Base-by-base conservation (phyloP, 148 eudicot species). In the Rheum nobile region DNA sequence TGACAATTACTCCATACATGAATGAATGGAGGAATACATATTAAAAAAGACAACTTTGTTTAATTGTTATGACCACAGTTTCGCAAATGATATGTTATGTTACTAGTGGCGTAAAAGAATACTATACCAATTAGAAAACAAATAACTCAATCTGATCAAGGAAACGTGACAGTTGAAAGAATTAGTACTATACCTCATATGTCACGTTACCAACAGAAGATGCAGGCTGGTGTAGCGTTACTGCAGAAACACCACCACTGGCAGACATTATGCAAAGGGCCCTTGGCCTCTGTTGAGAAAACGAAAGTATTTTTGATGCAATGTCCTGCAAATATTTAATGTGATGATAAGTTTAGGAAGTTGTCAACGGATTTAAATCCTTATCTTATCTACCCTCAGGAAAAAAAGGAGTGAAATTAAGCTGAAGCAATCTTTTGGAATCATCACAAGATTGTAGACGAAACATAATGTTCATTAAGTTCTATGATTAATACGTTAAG, bases 281-380 rank as follows among this genome's bases (percentile, higher is more conserved):
- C 80, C 97, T 83, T 26, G 93, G 91, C 86, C 93, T 84, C 77
- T 92, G 96, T 73, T 92, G 96, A 59, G 97, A 81, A 80, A 90
- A 92, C 52, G 88, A 75, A 35, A 88, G 82, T 82, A 92, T 84
- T 75, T 88, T 92, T 55, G 85, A 78, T 7, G 96, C 91, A 87
- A 92, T 77, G 70, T 92, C 93, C 97, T 92, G 90, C 72, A 70
- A 73, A 72, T 31, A 22, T 71, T n/a, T 26, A 16, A 39, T 26
- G 35, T 34, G 26, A 24, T 22, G 22, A 71, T 24, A 14, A 41
- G 54, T n/a, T 35, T 4, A 32, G 34, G 4, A 11, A 24, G 7
- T 21, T 55, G 13, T 55, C 31, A 22, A 24, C 63, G 24, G 31
- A 47, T 47, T 13, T 16, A 19, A 2, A 0, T 47, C 52, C 52